Conservation (phyloP, 352 stramenopile species). For the Phytopythium montanum region DNA sequence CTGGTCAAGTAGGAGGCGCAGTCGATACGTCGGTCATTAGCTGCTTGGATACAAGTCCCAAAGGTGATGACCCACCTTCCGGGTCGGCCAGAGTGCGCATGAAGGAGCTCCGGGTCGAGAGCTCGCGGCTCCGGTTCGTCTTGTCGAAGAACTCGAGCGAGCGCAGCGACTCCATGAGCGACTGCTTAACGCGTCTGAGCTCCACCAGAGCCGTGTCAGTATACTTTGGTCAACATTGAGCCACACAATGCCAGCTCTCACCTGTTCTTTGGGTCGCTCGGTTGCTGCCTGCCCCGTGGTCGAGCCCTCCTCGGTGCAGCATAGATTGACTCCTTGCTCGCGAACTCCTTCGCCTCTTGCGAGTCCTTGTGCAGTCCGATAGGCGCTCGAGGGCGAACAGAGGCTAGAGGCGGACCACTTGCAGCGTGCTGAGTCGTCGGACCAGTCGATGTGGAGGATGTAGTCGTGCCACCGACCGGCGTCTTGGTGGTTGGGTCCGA, state of each 20-base stretch:
- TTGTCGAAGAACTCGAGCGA: slow-evolving; percentile 76
- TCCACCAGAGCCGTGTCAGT: neutral
- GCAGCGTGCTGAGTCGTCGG: neutral
- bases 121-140: slow-evolving; percentile 64
- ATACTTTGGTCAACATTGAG: neutral
- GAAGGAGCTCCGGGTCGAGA: slow-evolving; percentile 52
- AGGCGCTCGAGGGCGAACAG: slow-evolving; percentile 51
- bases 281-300: slow-evolving; percentile 27
- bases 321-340: slow-evolving; percentile 35
- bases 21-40: neutral
- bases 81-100: slow-evolving; percentile 58
- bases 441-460: neutral
- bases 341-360: slow-evolving; percentile 32
- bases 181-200: slow-evolving; percentile 55
- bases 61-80: slow-evolving; percentile 24
- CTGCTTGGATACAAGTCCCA: neutral
- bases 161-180: slow-evolving; percentile 58
- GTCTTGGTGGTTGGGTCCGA: slow-evolving; percentile 29
- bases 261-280: slow-evolving; percentile 31
- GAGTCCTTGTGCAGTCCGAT: slow-evolving; percentile 55
- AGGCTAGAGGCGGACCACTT: slow-evolving; percentile 20
- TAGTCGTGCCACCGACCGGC: neutral
- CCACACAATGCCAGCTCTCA: slow-evolving; percentile 7
- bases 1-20: slow-evolving; percentile 7
- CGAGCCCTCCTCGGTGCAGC: slow-evolving; percentile 39